Percentiles rank a stretch among this genome's conserved stretches.
phyloP scores from a whole-genome alignment of 2,329 filamentous ascomycete species.

The Ascochyta pisi region DNA sequence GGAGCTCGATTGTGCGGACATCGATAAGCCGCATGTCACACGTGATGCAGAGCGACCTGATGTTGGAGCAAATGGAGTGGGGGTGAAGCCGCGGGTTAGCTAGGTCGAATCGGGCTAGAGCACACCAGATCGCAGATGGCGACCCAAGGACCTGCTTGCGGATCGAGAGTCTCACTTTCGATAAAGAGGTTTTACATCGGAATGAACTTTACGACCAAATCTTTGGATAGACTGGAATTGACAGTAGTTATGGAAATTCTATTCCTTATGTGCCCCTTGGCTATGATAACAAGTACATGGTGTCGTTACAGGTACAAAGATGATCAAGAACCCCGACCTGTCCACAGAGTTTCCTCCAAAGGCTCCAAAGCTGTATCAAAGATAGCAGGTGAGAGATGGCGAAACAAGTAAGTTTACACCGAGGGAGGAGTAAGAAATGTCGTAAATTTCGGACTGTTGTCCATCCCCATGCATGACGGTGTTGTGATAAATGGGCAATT shows the following conservation, averaged over 20 bases:
- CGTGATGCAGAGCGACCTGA: constrained; percentile 1
- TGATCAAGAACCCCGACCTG: too few species aligned
- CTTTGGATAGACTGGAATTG: background rate
- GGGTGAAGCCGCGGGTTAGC: background rate
- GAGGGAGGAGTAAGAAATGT: background rate
- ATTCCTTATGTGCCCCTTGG: background rate
- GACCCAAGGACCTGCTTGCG: background rate
- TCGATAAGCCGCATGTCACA: constrained; percentile 37
- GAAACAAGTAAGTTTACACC: background rate
- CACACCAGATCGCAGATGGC: background rate
- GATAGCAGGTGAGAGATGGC: background rate
- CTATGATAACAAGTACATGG: background rate
- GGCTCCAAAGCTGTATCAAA: background rate
- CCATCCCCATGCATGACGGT: constrained; percentile 1
- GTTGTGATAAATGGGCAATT: constrained; percentile 14
- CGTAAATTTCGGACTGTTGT: background rate
- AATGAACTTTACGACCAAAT: background rate
- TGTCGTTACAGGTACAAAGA: background rate
- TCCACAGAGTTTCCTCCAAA: background rate
- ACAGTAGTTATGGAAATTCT: background rate
- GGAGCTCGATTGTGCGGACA: constrained; percentile 30
- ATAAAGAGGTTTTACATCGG: background rate
- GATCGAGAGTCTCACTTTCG: background rate
- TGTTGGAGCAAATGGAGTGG: background rate
- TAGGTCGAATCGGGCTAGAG: constrained; percentile 1